phyloP scores from a whole-genome alignment of 805 yeast species.

The Lachancea sp. region DNA sequence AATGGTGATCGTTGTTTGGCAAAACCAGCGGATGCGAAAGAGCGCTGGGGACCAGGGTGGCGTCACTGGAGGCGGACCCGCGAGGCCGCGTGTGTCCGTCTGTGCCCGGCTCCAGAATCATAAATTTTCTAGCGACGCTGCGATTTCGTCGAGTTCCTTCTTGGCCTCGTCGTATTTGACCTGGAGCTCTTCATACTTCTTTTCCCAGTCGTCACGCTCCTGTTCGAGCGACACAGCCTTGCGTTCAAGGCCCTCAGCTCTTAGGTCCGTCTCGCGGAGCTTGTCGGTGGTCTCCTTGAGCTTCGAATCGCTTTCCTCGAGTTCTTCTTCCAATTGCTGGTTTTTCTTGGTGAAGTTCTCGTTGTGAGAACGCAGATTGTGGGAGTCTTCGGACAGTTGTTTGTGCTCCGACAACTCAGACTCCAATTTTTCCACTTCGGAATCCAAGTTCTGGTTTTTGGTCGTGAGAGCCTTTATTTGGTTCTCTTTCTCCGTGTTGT shows the following conservation, averaged over 20 bases:
- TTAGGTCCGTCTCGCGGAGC: constrained; percentile 90
- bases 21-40: no score
- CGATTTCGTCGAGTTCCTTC: constrained; percentile 93
- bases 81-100: constrained; percentile 1
- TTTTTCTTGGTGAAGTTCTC: constrained; percentile 88
- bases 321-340: constrained; percentile 80
- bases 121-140: constrained; percentile 79
- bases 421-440: constrained; percentile 62
- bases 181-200: constrained; percentile 81
- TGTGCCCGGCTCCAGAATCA: constrained; percentile 12
- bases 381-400: constrained; percentile 85
- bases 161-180: constrained; percentile 77
- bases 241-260: constrained; percentile 93
- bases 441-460: constrained; percentile 85
- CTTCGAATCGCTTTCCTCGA: constrained; percentile 85
- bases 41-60: constrained; percentile 4
- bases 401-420: constrained; percentile 66
- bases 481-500: constrained; percentile 85
- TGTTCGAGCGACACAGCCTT: constrained; percentile 85
- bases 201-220: constrained; percentile 87
- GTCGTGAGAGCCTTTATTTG: constrained; percentile 88
- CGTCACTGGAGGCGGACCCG: constrained; percentile 5
- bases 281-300: constrained; percentile 90
- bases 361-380: constrained; percentile 79
- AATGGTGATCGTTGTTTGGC: background rate